Percentiles rank a stretch among this genome's conserved stretches.
Conservation (phyloP, 768 basidiomycete genomes). For the Boletus edulis region DNA sequence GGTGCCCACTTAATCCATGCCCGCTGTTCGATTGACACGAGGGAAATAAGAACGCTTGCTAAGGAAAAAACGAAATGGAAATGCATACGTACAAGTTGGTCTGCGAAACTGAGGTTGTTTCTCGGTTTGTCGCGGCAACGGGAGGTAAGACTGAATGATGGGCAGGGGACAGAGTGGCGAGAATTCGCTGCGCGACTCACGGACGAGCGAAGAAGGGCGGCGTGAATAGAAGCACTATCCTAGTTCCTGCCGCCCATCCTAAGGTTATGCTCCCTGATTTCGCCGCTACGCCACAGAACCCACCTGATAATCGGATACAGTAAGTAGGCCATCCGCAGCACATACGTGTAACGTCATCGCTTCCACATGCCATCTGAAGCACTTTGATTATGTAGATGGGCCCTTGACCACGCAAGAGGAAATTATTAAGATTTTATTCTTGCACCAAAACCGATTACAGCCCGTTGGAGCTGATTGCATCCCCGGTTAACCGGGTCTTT, state of each 20-base stretch:
- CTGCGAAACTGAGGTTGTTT: not conserved
- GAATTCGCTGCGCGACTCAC: not conserved
- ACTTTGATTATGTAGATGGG: not conserved
- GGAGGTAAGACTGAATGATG: not conserved
- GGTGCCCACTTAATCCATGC: not conserved
- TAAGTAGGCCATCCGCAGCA: not conserved
- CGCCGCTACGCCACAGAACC: constrained; percentile 22
- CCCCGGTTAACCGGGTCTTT: not conserved
- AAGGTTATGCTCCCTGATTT: not conserved
- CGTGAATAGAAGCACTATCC: not conserved
- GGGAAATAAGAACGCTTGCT: not conserved
- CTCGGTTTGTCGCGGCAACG: not conserved
- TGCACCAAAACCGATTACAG: not conserved
- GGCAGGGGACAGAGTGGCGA: not conserved
- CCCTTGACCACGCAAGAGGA: not conserved
- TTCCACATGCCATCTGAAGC: not conserved
- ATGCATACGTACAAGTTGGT: not conserved
- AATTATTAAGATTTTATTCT: not conserved
- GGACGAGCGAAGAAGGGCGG: not conserved
- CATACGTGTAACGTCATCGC: not conserved
- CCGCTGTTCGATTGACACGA: not conserved
- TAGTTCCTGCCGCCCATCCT: not conserved
- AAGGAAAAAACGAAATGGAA: not conserved
- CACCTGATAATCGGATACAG: constrained; percentile 8
- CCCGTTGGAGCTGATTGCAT: too few species aligned